Percentiles rank a stretch among this genome's conserved stretches.
These are phyloP conservation scores for Albophoma yamanashiensis DNA, from an alignment of 2,329 filamentous ascomycete species.

Conservation along the genomic window DNA sequence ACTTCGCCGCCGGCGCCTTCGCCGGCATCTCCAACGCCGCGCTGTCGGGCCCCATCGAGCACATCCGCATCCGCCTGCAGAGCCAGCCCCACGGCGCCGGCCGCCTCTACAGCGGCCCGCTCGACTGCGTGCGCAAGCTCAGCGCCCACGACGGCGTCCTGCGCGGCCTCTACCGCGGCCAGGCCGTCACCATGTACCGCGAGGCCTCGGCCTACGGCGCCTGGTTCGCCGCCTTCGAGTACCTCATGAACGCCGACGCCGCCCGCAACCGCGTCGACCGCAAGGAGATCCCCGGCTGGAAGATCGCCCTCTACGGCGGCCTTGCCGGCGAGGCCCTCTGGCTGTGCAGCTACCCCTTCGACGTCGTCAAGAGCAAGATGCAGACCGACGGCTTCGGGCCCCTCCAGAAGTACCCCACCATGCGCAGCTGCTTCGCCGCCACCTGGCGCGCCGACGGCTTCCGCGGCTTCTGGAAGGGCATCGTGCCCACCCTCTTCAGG, in stretches of 20 bases:
- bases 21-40: constrained; percentile 84
- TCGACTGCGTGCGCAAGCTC: constrained; percentile 86
- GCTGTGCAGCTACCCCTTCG: constrained; percentile 88
- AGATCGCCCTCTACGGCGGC: constrained; percentile 86
- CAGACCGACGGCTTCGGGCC: constrained; percentile 86
- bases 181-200: constrained; percentile 73
- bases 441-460: constrained; percentile 68
- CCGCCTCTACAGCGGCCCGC: constrained; percentile 70
- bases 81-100: constrained; percentile 83
- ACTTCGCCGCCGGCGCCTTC: constrained; percentile 84
- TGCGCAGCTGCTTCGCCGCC: constrained; percentile 83
- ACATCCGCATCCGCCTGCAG: constrained; percentile 90
- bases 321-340: constrained; percentile 89
- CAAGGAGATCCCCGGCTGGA: constrained; percentile 68
- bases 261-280: constrained; percentile 65
- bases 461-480: constrained; percentile 87
- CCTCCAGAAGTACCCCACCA: constrained; percentile 61
- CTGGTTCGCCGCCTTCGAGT: constrained; percentile 95
- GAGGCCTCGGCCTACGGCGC: constrained; percentile 92
- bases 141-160: constrained; percentile 52
- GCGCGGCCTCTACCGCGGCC: constrained; percentile 73
- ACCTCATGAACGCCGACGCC: constrained; percentile 86
- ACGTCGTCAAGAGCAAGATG: constrained; percentile 99
- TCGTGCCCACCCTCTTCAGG: constrained; percentile 80
- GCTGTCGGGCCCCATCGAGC: constrained; percentile 87